Base-by-base conservation (phyloP, 2,329 filamentous ascomycete species). In the Hirsutella minnesotensis region DNA sequence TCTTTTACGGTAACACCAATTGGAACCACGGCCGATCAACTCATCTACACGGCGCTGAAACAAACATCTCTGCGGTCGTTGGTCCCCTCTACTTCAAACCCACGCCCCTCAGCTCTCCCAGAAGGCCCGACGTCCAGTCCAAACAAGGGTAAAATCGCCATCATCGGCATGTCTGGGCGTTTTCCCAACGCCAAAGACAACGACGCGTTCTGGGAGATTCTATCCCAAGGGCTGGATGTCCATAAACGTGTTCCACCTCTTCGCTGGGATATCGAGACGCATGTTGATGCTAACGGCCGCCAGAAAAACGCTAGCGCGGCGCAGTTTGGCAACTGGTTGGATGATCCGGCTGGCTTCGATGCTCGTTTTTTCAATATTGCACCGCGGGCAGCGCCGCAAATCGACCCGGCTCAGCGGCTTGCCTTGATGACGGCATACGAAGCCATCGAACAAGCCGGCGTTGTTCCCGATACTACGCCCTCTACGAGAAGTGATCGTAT, bases 291-390 rank as follows among this genome's bases (percentile, higher is more conserved):
- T 13, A 74, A 74, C 4, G 76, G 76, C 13, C 77, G 79, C 53
- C 67, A 62, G 38, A 76, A 77, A 56, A 83, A 82, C 61, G 81
- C 79, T 36, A 75, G 46, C 9, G 49, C 51, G 18, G 55, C 53
- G 3, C 57, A 54, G 1, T 60, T 55, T n/a, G 57, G 61, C 4
- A 59, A 56, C 48, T 60, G 79, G 64, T 74, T 83, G 36, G 74
- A 81, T 34, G 70, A 82, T 45, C 79, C 80, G 0, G 77, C 76
- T 33, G 65, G 77, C 18, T 85, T 85, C 48, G 81, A 85, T 47
- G 74, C 78, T 18, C 67, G 73, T 0, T 84, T 85, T 64, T 85
- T 85, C 68, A 82, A 81, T 55, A 83, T 85, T 69, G 83, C 79
- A 41, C 79, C 80, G 5, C 73, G 77, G 46, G 80, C 83, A 58